Evolutionary conservation across 202 grass and related monocot species (phyloP), one percentile per base, ranked within the genome.

Genomic region (Zizania palustris): DNA sequence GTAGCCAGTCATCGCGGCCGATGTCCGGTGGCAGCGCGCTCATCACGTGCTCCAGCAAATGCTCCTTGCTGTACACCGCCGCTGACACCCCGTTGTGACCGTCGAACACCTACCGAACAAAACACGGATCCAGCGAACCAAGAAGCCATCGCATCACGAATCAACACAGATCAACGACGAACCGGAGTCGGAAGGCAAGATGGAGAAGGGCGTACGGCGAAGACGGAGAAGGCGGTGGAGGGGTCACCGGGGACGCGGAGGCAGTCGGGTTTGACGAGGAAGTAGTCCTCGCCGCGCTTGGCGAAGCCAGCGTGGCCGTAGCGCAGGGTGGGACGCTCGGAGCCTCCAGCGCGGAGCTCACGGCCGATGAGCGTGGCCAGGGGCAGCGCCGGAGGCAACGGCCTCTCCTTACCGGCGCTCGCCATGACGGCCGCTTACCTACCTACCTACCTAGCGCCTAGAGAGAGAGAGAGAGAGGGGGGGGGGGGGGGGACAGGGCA

Each of bases 21-120:
- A 95, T 88, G 33, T 93, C 91, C 37, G 82, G 83, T 76, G 96
- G 96, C 22, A 98, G 79, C 70, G 91, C 91, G 84, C 89, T 95
- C 74, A 92, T 88, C 19, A 98, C 91, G 72, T 98, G 83, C 60
- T 95, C 87, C 51, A 95, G 80, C 77, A 98, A 80, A 51, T 95
- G 87, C 85, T 98, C 96, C 74, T 95, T 95, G 67, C 91, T 84
- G 85, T 87, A 98, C 71, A 98, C 80, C 45, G 91, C 96, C 36
- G 91, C 96, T 38, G 87, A 92, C 22, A 88, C 91, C 34, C 96
- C 96, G 71, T 99, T 96, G 88, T 99, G 96, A 20, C 92, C 96
- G 64, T 99, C 96, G 74, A 99, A 93, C 65, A 96, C 83, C 96
- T 99, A 67, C 14, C 5, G 45, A 33, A 40, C 72, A 13, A 41